Conservation (phyloP, 306 rosid species). For the Delonix regia region DNA sequence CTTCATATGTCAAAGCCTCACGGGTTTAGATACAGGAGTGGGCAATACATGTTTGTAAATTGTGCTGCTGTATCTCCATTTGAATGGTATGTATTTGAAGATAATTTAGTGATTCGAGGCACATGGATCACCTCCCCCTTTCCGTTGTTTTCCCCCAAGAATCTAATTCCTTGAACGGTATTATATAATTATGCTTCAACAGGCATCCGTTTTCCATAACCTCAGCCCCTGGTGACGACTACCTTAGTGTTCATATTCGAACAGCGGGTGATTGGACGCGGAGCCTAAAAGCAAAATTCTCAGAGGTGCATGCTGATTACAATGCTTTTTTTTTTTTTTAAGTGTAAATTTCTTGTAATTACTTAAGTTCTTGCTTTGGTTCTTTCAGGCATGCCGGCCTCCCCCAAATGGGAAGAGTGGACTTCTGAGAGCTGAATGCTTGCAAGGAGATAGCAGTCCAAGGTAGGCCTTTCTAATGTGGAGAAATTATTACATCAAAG, state of each 20-base stretch:
- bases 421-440: constrained; percentile 59
- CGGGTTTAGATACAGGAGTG: constrained; percentile 61
- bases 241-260: constrained; percentile 70
- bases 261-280: constrained; percentile 67
- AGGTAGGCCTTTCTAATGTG: constrained; percentile 31
- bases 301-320: constrained; percentile 50
- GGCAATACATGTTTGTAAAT: constrained; percentile 68
- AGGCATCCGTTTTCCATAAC: constrained; percentile 84
- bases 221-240: constrained; percentile 69
- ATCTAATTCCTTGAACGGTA: neutral
- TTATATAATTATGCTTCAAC: constrained; percentile 26
- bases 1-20: constrained; percentile 72
- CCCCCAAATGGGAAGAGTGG: constrained; percentile 54
- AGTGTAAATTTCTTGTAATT: constrained; percentile 23
- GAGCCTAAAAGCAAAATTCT: constrained; percentile 56
- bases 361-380: constrained; percentile 21
- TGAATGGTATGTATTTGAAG: constrained; percentile 55
- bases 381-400: constrained; percentile 61
- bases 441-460: constrained; percentile 47
- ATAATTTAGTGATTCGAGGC: neutral
- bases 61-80: constrained; percentile 66
- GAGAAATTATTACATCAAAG: neutral
- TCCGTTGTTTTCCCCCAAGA: neutral
- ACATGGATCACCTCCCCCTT: neutral
- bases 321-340: neutral